phyloP scores from a whole-genome alignment of 1,284 basidiomycete genomes.

The Chalciporus sp. region DNA sequence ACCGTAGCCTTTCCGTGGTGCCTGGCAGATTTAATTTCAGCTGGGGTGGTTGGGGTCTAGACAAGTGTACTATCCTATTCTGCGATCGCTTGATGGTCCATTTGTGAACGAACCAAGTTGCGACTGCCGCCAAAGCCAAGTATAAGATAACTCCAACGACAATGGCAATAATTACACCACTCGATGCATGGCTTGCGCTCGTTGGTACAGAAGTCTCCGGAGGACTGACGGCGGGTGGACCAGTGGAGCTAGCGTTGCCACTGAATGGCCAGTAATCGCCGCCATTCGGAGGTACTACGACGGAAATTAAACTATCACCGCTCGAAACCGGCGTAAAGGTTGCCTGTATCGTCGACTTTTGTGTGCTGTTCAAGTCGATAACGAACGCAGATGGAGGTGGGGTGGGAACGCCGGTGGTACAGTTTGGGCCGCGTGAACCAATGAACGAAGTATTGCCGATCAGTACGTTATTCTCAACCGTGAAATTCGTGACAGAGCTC shows the following conservation, averaged over 20 bases:
- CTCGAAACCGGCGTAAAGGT: slow-evolving; percentile 55
- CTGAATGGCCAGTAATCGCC: slow-evolving; percentile 78
- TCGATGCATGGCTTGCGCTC: slow-evolving; percentile 25
- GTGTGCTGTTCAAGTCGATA: slow-evolving; percentile 48
- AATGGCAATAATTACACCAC: slow-evolving; percentile 50
- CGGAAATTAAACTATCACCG: slow-evolving; percentile 63
- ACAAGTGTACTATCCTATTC: not conserved
- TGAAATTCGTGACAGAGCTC: slow-evolving; percentile 66
- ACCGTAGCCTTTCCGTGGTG: slow-evolving; percentile 2
- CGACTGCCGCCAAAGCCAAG: slow-evolving; percentile 42
- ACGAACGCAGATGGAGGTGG: slow-evolving; percentile 63
- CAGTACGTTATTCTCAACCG: slow-evolving; percentile 64
- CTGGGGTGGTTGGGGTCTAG: not conserved
- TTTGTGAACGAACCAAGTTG: slow-evolving; percentile 53
- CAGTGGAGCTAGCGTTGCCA: slow-evolving; percentile 43
- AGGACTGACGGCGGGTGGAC: slow-evolving; percentile 17
- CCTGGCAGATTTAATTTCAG: slow-evolving; percentile 7
- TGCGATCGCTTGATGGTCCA: slow-evolving; percentile 41
- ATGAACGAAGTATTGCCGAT: slow-evolving; percentile 78
- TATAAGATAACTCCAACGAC: slow-evolving; percentile 56
- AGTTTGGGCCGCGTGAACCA: slow-evolving; percentile 71
- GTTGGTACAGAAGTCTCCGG: slow-evolving; percentile 19
- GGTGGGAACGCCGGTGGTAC: slow-evolving; percentile 52
- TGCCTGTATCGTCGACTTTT: slow-evolving; percentile 47
- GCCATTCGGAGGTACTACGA: slow-evolving; percentile 64